Evolutionary conservation across 441 rosid genomes (phyloP).

Genomic region (Eruca vesicaria): DNA sequence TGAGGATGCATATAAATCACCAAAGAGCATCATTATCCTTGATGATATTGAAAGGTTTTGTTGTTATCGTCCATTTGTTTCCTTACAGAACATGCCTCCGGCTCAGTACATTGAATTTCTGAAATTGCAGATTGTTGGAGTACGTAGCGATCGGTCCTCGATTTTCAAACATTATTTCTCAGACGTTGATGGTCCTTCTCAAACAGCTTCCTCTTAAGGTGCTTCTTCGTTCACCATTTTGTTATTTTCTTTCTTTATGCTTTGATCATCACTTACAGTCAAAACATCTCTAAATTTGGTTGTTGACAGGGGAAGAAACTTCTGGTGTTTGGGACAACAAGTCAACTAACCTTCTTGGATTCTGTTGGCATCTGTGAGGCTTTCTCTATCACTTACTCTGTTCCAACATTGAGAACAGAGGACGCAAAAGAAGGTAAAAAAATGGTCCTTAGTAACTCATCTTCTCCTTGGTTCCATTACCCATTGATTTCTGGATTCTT

Average conservation of each 20-base stretch:
- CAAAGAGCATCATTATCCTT: slow-evolving; percentile 90
- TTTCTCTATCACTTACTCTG: slow-evolving; percentile 69
- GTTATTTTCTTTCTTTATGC: not conserved
- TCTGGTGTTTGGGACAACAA: slow-evolving; percentile 94
- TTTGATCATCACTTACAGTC: not conserved
- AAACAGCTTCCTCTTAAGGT: slow-evolving; percentile 96
- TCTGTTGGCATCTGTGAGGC: slow-evolving; percentile 73
- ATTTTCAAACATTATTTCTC: slow-evolving; percentile 88
- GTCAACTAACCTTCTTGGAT: slow-evolving; percentile 80
- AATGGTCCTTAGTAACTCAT: slow-evolving; percentile 1
- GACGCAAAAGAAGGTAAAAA: slow-evolving; percentile 86
- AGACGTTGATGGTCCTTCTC: slow-evolving; percentile 87
- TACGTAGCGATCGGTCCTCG: slow-evolving; percentile 95
- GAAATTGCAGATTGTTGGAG: slow-evolving; percentile 75
- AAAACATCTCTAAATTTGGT: slow-evolving; percentile 5
- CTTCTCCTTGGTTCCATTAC: not conserved
- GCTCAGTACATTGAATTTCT: slow-evolving; percentile 7
- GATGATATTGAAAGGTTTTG: slow-evolving; percentile 99
- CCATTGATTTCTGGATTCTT: not conserved
- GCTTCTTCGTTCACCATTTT: slow-evolving; percentile 5
- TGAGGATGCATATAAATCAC: slow-evolving; percentile 98
- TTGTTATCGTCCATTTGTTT: slow-evolving; percentile 23
- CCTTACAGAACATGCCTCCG: not conserved
- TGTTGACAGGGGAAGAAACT: slow-evolving; percentile 78
- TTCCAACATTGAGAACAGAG: slow-evolving; percentile 69